Conservation (phyloP, 163 green algal species). For the Scenedesmus sp. region DNA sequence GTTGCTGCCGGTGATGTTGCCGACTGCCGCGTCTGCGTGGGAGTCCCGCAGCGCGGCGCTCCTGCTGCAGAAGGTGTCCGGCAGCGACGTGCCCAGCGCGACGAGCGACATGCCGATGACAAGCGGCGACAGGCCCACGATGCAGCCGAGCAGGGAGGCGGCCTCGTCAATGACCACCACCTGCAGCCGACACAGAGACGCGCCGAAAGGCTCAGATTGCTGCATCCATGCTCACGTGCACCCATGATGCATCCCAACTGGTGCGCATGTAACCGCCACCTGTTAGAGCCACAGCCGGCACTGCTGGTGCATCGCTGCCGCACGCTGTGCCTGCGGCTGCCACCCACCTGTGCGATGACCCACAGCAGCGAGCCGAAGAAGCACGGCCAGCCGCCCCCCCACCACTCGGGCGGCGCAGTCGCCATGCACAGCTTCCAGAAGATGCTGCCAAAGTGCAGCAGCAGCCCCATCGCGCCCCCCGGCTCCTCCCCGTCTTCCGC, state of each 20-base stretch:
- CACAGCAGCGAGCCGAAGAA: conserved; percentile 50
- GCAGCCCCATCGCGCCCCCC: background rate
- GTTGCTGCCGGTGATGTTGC: conserved; percentile 70
- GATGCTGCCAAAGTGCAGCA: conserved; percentile 66
- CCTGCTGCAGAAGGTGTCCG: conserved; percentile 68
- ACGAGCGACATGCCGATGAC: conserved; percentile 57
- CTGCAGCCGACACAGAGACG: background rate
- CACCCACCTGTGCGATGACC: conserved; percentile 44
- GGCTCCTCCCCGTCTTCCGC: background rate
- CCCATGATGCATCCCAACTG: too few relatives aligned
- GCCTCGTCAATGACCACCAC: conserved; percentile 21
- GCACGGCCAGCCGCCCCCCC: conserved; percentile 52
- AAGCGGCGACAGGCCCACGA: conserved; percentile 18
- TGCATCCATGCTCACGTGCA: too few relatives aligned
- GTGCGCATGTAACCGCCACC: too few relatives aligned
- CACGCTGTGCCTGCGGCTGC: background rate
- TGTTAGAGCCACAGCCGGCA: too few relatives aligned
- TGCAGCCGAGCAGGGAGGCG: conserved; percentile 59
- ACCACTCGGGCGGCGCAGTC: conserved; percentile 39
- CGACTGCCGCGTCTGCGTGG: conserved; percentile 71
- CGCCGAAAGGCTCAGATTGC: too few relatives aligned
- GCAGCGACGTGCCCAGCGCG: conserved; percentile 66
- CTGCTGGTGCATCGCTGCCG: too few relatives aligned
- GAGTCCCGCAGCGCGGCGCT: conserved; percentile 58
- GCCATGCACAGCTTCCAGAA: conserved; percentile 67